These are phyloP conservation scores for Euphorbia lathyris DNA, from an alignment of 345 rosid genomes.

Conservation along the genomic window DNA sequence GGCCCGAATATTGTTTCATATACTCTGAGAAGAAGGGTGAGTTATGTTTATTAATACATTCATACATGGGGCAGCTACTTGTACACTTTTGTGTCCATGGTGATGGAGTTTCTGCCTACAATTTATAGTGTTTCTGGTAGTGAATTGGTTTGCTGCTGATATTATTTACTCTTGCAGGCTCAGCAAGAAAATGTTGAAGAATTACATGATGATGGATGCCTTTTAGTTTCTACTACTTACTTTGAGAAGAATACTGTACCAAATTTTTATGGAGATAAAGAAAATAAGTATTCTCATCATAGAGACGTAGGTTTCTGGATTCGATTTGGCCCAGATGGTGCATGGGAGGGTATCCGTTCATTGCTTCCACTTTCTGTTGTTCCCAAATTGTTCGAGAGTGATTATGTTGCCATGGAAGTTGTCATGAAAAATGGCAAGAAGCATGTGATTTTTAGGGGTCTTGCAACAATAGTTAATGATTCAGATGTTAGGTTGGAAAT, in stretches of 20 bases:
- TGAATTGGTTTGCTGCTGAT: not conserved
- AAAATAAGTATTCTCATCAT: constrained; percentile 37
- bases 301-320: constrained; percentile 92
- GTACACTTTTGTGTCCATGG: not conserved
- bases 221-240: constrained; percentile 68
- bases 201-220: constrained; percentile 51
- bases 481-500: constrained; percentile 75
- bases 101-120: not conserved
- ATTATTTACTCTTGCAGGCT: constrained; percentile 25
- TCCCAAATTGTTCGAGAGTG: constrained; percentile 58
- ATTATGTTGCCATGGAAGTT: constrained; percentile 83
- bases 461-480: constrained; percentile 80
- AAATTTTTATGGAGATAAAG: constrained; percentile 48
- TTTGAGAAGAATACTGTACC: constrained; percentile 64
- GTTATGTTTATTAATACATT: constrained; percentile 19
- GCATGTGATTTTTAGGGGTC: constrained; percentile 84
- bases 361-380: constrained; percentile 78
- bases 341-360: constrained; percentile 84
- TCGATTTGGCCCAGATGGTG: constrained; percentile 52
- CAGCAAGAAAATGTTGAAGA: constrained; percentile 51
- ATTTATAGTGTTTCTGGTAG: not conserved
- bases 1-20: constrained; percentile 49
- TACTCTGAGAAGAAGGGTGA: constrained; percentile 73
- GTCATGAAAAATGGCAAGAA: constrained; percentile 88
- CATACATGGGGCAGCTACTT: not conserved